Conservation (phyloP, 352 stramenopile genomes). For the Aphanomyces euteiches region DNA sequence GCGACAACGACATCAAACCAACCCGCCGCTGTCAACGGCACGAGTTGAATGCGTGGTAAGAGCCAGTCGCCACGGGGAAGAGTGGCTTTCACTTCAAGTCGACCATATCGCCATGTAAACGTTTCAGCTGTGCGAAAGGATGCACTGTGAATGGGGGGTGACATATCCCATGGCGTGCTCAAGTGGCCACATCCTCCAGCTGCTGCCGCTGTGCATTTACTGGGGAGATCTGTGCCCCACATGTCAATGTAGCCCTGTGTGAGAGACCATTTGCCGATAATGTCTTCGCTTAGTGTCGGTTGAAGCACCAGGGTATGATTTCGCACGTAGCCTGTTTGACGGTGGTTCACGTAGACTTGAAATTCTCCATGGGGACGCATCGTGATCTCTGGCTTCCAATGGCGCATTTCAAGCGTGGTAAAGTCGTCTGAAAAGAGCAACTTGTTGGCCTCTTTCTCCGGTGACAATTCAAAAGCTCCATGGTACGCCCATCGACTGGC, state of each 20-base stretch:
- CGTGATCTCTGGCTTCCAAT: constrained; percentile 28
- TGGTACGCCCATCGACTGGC: constrained; percentile 21
- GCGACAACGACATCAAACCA: constrained; percentile 6
- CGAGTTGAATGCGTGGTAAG: not conserved
- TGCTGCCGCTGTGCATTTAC: constrained; percentile 23
- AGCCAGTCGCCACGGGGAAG: constrained; percentile 1
- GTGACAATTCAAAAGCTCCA: constrained; percentile 11
- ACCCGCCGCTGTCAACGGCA: not conserved
- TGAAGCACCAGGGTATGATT: constrained; percentile 8
- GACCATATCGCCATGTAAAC: constrained; percentile 16
- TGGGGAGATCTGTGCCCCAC: constrained; percentile 23
- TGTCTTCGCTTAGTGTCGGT: constrained; percentile 19
- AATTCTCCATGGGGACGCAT: constrained; percentile 24
- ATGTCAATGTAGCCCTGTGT: constrained; percentile 23
- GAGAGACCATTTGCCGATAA: constrained; percentile 19
- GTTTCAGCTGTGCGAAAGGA: constrained; percentile 21
- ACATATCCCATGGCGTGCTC: constrained; percentile 13
- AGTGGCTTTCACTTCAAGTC: constrained; percentile 4
- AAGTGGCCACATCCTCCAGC: constrained; percentile 15
- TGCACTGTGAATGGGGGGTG: not conserved
- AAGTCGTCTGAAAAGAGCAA: constrained; percentile 24
- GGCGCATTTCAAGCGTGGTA: constrained; percentile 19
- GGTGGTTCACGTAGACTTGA: constrained; percentile 28
- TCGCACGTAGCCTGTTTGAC: constrained; percentile 5
- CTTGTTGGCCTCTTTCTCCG: not conserved